Evolutionary conservation across 2,329 filamentous ascomycete genomes (phyloP).

Genomic region (Sporothrix globosa): DNA sequence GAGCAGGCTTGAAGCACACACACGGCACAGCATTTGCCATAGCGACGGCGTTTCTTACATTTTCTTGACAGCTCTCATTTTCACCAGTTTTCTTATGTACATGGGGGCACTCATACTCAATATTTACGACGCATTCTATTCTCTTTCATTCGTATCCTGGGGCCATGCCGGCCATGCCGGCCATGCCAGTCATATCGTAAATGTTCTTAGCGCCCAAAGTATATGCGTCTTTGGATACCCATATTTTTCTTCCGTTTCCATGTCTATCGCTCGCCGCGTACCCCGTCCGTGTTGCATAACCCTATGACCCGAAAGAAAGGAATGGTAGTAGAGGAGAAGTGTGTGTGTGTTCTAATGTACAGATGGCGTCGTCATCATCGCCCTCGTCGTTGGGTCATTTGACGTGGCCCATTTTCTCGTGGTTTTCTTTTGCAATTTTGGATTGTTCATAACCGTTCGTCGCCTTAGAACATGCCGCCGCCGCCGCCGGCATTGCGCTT

Average conservation of each 20-base stretch:
- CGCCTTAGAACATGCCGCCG: constrained; percentile 46
- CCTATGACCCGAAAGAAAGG: constrained; percentile 12
- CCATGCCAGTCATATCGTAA: background rate
- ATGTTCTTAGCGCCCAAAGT: background rate
- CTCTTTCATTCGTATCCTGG: constrained; percentile 8
- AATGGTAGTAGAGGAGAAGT: constrained; percentile 18
- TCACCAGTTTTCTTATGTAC: background rate
- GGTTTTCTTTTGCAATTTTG: background rate
- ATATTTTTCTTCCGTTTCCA: background rate
- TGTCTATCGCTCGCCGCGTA: background rate
- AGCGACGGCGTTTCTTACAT: constrained; percentile 21
- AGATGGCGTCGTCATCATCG: background rate
- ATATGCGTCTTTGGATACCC: background rate
- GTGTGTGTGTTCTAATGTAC: constrained; percentile 24
- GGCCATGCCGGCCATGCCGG: constrained; percentile 2
- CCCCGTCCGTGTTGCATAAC: background rate
- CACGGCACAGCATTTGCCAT: constrained; percentile 7
- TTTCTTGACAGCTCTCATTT: background rate
- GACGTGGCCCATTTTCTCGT: background rate
- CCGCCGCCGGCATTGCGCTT: constrained; percentile 62
- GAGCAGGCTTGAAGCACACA: background rate
- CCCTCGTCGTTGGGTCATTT: too few relatives aligned
- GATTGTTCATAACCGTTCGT: too few relatives aligned
- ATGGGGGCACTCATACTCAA: background rate
- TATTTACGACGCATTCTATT: background rate